A percentile compares a stretch with the other conserved stretches of the same genome.
Conservation (phyloP, 2,329 filamentous ascomycete species). For the Aspergillus brunneoviolaceus region DNA sequence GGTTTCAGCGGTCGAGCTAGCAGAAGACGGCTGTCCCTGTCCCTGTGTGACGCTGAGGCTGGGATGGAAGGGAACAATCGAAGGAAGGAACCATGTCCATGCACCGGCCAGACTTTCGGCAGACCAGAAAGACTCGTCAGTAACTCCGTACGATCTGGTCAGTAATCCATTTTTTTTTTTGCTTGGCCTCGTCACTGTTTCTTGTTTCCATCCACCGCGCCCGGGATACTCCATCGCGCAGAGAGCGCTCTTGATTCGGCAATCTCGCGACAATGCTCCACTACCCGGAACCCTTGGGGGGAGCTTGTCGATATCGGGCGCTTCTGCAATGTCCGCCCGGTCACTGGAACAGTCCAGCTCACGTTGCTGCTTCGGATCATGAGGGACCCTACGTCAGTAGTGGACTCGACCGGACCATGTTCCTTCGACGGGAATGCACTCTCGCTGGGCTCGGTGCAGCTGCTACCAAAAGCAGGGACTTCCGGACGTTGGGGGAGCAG, state of each 20-base stretch:
- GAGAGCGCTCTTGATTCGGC: slow-evolving; percentile 1
- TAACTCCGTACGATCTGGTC: background rate
- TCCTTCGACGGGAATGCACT: background rate
- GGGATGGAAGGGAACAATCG: background rate
- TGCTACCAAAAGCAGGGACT: background rate
- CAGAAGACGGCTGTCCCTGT: background rate
- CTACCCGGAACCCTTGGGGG: slow-evolving; percentile 3
- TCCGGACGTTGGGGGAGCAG: background rate
- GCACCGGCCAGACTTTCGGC: background rate
- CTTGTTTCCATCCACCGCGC: background rate
- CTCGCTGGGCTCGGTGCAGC: background rate
- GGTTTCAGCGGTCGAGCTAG: background rate
- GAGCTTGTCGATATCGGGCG: slow-evolving; percentile 7
- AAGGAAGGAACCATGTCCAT: background rate
- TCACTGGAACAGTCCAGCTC: slow-evolving; percentile 10
- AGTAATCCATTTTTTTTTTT: background rate
- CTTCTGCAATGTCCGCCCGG: slow-evolving; percentile 4
- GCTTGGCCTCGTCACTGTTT: background rate
- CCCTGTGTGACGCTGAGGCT: background rate
- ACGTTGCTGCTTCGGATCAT: slow-evolving; percentile 8
- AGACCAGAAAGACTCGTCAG: background rate
- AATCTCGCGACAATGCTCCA: slow-evolving; percentile 2
- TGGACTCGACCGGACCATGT: slow-evolving; percentile 5
- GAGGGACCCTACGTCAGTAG: background rate
- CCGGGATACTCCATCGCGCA: background rate